A percentile compares a stretch with the other conserved stretches of the same genome.
These are phyloP conservation scores for Candida boleticola DNA, from an alignment of 805 yeast genomes.

Conservation along the genomic window DNA sequence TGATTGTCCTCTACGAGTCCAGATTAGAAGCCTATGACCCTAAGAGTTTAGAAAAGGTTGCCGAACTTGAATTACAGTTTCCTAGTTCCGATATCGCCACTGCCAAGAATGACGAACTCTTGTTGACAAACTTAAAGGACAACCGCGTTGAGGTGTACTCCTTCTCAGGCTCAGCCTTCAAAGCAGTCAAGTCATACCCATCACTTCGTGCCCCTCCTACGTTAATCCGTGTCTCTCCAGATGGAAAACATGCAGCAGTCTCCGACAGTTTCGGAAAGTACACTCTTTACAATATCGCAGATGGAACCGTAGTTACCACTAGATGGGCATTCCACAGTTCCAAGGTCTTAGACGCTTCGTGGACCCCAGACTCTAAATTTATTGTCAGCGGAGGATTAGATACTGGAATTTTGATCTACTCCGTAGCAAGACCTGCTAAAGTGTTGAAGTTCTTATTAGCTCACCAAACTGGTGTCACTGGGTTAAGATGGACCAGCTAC, in stretches of 20 bases:
- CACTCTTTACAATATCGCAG: constrained; percentile 58
- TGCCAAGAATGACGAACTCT: constrained; percentile 19
- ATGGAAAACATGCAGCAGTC: constrained; percentile 67
- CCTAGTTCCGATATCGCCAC: constrained; percentile 24
- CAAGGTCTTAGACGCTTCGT: constrained; percentile 68
- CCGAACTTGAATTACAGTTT: constrained; percentile 19
- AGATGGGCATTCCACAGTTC: constrained; percentile 97
- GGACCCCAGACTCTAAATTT: constrained; percentile 74
- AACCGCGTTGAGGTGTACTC: constrained; percentile 29
- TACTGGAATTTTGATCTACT: constrained; percentile 75
- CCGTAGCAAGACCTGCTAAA: constrained; percentile 74
- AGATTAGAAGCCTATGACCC: constrained; percentile 22
- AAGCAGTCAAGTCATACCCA: constrained; percentile 45
- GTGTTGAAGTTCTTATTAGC: constrained; percentile 73
- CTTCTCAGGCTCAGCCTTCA: constrained; percentile 15
- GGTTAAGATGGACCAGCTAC: constrained; percentile 65
- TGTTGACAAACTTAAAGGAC: constrained; percentile 28
- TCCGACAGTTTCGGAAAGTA: constrained; percentile 90
- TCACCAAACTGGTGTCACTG: constrained; percentile 84
- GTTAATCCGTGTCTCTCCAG: constrained; percentile 65
- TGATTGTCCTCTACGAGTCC: constrained; percentile 31
- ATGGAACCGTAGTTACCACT: constrained; percentile 63
- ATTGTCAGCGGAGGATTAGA: constrained; percentile 83
- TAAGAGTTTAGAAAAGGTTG: constrained; percentile 9
- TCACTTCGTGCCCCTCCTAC: constrained; percentile 62